A percentile compares a stretch with the other conserved stretches of the same genome.
Conservation (phyloP, 2,329 filamentous ascomycete species). For the Cladophialophora psammophila region DNA sequence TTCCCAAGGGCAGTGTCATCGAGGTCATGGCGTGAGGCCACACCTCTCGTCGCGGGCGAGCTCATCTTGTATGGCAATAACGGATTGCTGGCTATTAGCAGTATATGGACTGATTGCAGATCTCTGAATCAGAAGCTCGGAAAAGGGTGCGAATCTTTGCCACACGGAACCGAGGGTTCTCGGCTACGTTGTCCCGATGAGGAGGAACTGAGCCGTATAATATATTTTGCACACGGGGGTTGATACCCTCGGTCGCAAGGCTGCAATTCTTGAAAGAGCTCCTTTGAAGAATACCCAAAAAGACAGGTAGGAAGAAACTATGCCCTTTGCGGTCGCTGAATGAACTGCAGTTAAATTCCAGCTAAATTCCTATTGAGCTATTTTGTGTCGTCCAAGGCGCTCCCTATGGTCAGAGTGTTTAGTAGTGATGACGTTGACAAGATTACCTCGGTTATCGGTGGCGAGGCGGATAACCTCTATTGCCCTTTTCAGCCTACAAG, state of each 20-base stretch:
- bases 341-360: too few relatives aligned
- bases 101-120: not conserved
- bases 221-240: not conserved
- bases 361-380: too few relatives aligned
- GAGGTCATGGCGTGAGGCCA: conserved; percentile 26
- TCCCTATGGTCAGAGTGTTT: too few relatives aligned
- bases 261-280: not conserved
- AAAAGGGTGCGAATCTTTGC: not conserved
- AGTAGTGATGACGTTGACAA: too few relatives aligned
- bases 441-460: not conserved
- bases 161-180: not conserved
- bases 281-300: not conserved
- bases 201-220: not conserved
- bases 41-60: not conserved
- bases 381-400: too few relatives aligned
- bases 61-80: conserved; percentile 1
- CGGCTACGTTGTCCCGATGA: not conserved
- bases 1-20: conserved; percentile 26
- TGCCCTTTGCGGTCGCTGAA: not conserved
- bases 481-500: too few relatives aligned
- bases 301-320: not conserved
- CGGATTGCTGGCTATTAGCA: not conserved
- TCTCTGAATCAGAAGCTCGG: not conserved
- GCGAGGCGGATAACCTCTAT: too few relatives aligned
- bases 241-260: not conserved